Conservation (phyloP, 2,329 filamentous ascomycete species). For the Monascus ruber region DNA sequence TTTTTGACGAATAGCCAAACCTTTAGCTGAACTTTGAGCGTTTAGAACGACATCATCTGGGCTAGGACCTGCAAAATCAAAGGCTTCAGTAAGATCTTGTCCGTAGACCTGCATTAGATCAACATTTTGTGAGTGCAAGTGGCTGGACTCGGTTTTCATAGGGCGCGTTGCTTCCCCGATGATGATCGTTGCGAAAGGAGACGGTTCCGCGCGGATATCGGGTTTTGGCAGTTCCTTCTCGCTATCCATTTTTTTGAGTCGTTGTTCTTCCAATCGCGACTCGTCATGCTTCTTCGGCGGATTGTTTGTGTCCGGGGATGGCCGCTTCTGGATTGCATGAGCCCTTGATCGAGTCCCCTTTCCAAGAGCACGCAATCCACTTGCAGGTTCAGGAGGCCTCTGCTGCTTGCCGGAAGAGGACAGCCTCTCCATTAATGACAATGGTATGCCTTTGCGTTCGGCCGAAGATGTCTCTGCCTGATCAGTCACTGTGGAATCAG, state of each 20-base stretch:
- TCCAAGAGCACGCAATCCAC: conserved; percentile 10
- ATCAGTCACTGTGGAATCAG: conserved; percentile 3
- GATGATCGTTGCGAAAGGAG: conserved; percentile 39
- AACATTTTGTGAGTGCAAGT: conserved; percentile 19
- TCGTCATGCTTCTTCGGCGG: conserved; percentile 1
- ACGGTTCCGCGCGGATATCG: conserved; percentile 36
- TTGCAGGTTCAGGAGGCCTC: conserved; percentile 14
- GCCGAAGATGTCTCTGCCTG: conserved; percentile 4
- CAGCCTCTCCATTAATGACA: conserved; percentile 30
- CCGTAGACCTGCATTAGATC: conserved; percentile 29
- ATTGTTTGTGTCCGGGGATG: conserved; percentile 7
- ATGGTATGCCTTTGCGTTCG: conserved; percentile 13
- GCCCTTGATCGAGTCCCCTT: conserved; percentile 8
- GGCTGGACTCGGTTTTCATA: conserved; percentile 21
- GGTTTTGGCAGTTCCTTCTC: conserved; percentile 7
- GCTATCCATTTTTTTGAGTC: conserved; percentile 1
- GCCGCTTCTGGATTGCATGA: conserved; percentile 7
- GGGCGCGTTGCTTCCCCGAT: conserved; percentile 19
- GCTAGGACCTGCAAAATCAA: conserved; percentile 70
- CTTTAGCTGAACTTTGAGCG: conserved; percentile 66
- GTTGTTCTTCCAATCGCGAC: conserved; percentile 1
- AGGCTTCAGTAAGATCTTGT: conserved; percentile 31
- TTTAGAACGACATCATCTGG: conserved; percentile 81
- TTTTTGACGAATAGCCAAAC: conserved; percentile 47
- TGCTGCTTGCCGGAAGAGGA: conserved; percentile 17